phyloP scores from a whole-genome alignment of 2,329 filamentous ascomycete genomes.

The Thyridium curvatum region DNA sequence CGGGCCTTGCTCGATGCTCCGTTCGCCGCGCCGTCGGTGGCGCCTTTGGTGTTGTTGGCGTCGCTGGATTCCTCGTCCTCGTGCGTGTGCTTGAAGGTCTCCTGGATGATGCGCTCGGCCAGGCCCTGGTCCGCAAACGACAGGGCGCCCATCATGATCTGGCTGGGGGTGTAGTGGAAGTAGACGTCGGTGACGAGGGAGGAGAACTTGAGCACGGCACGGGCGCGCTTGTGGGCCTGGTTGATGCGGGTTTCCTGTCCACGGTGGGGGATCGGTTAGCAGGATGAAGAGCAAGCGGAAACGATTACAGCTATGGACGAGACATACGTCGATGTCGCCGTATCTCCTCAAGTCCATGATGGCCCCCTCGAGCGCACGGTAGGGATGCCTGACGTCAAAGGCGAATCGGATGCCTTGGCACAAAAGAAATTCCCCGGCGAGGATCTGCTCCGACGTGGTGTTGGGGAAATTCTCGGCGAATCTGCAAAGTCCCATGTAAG shows the following conservation, averaged over 20 bases:
- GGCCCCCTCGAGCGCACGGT: slow-evolving; percentile 78
- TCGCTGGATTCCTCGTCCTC: no score
- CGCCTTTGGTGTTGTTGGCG: background rate
- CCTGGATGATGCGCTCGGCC: slow-evolving; percentile 38
- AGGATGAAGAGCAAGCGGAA: slow-evolving; percentile 1
- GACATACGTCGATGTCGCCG: slow-evolving; percentile 50
- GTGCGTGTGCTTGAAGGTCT: slow-evolving; percentile 23
- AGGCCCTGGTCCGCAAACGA: slow-evolving; percentile 67
- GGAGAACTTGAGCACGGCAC: slow-evolving; percentile 69
- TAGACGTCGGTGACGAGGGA: slow-evolving; percentile 91
- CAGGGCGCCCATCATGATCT: slow-evolving; percentile 84
- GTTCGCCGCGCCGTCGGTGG: slow-evolving; percentile 13
- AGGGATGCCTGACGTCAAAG: slow-evolving; percentile 88
- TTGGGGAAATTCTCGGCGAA: slow-evolving; percentile 67
- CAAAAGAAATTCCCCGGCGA: slow-evolving; percentile 87
- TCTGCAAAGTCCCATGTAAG: slow-evolving; percentile 33
- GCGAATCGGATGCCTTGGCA: slow-evolving; percentile 90
- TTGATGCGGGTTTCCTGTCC: slow-evolving; percentile 34
- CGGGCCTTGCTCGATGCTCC: slow-evolving; percentile 12
- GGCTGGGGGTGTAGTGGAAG: slow-evolving; percentile 89
- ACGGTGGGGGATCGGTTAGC: slow-evolving; percentile 9
- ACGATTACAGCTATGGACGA: slow-evolving; percentile 15
- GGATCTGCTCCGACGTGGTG: slow-evolving; percentile 71
- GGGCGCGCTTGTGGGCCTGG: slow-evolving; percentile 65
- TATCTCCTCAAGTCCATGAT: slow-evolving; percentile 74